Evolutionary conservation across 2,329 filamentous ascomycete genomes (phyloP), one percentile per base, ranked within the genome.

Genomic region (Capronia epimyces): DNA sequence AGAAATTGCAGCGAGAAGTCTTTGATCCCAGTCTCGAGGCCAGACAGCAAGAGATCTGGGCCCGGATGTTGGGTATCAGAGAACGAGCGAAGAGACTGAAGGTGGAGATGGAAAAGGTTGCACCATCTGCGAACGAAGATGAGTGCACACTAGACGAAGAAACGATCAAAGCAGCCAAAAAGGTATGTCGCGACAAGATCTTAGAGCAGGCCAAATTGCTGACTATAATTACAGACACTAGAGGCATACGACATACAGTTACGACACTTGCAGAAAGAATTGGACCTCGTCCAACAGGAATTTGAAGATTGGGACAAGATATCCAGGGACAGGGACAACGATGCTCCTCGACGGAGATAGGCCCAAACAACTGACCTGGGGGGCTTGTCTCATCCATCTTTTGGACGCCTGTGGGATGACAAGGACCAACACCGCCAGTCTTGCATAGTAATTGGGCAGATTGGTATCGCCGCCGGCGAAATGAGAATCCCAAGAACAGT

Each of bases 31-130:
- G 76, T 3, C 70, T 83, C 41, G 74, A 73, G 39, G 81, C 79
- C 3, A 69, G 80, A 18, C 77, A 78, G 52, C 81, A 84, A 63
- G 81, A 84, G 65, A 80, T 84, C 49, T 84, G 81, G 81, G 81
- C 81, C 24, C 71, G 81, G 32, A 82, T 84, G 80, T 73, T 82
- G 42, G 75, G 76, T 6, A 75, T 84, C 46, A 70, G 80, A 49
- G 80, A 83, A 62, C 70, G 80, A 48, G 76, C 78, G 41, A 75
- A 76, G 60, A 74, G 77, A 61, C 63, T 84, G 49, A 78, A 83
- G 59, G 69, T 72, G 53, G 81, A 84, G 66, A 75, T 80, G 50
- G 79, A 82, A 63, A 75, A 73, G 63, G 44, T 60, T 13, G 49
- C 52, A 34, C 61, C 61, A 3, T 65, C 78, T 43, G 79, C 77